Percentiles rank a stretch among this genome's conserved stretches.
These are phyloP conservation scores for Acanthamoeba divionensis DNA, from an alignment of 208 protist species.

Conservation along the genomic window DNA sequence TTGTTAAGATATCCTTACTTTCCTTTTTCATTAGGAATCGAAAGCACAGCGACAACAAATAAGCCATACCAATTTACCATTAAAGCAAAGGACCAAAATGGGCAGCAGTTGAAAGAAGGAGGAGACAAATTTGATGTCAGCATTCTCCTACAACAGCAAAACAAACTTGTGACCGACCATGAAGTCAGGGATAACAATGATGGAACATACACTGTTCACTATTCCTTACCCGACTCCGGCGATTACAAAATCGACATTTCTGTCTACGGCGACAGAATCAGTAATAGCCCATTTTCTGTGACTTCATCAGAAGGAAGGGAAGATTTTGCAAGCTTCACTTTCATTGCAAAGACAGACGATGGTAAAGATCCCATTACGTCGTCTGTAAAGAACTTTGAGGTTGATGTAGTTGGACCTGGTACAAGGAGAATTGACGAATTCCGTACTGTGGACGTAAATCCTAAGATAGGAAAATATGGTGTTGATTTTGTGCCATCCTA, in stretches of 20 bases:
- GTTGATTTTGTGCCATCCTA: slow-evolving; percentile 17
- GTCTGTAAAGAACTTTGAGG: slow-evolving; percentile 7
- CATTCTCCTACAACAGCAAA: too few species aligned
- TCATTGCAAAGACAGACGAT: background rate
- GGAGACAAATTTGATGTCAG: too few species aligned
- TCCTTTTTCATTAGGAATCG: too few species aligned
- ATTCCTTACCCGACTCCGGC: slow-evolving; percentile 52
- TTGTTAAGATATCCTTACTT: too few species aligned
- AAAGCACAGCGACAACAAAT: too few species aligned
- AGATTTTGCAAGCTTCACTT: slow-evolving; percentile 19
- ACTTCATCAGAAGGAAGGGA: slow-evolving; percentile 1
- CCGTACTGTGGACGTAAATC: background rate
- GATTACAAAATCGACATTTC: slow-evolving; percentile 55
- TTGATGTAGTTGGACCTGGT: background rate
- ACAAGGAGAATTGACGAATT: background rate
- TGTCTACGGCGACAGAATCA: slow-evolving; percentile 50
- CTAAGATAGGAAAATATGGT: background rate
- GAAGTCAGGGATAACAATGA: too few species aligned
- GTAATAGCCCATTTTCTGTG: slow-evolving; percentile 46
- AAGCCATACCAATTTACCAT: too few species aligned
- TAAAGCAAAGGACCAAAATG: too few species aligned
- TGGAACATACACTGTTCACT: slow-evolving; percentile 70
- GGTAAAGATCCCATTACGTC: background rate
- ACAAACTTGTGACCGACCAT: too few species aligned
- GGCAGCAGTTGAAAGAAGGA: too few species aligned